phyloP scores from a whole-genome alignment of 2,329 filamentous ascomycete genomes.

The Beauveria asiatica region DNA sequence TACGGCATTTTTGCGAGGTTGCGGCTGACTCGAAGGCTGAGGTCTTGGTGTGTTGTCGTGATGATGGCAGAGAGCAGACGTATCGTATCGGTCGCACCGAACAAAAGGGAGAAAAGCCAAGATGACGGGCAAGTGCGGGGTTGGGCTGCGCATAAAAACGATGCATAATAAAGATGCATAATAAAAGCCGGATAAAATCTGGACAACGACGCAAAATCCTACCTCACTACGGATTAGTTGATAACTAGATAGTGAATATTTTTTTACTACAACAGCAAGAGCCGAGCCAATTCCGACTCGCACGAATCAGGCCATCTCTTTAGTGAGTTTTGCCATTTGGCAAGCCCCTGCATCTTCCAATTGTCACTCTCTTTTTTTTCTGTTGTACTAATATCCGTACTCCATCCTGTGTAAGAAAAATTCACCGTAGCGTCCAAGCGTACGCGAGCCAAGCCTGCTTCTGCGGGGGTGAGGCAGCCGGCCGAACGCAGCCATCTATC shows the following conservation, averaged over 20 bases:
- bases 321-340: not conserved
- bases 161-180: not conserved
- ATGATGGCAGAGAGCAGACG: not conserved
- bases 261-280: not conserved
- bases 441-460: not conserved
- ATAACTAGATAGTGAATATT: too few species aligned
- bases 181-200: not conserved
- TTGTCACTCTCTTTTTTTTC: not conserved
- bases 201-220: too few species aligned
- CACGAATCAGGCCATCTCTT: not conserved
- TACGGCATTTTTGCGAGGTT: not conserved
- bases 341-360: not conserved
- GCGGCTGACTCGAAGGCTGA: not conserved
- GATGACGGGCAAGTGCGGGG: not conserved
- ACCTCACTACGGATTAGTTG: too few species aligned
- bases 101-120: not conserved
- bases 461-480: not conserved
- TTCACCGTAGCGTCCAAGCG: not conserved
- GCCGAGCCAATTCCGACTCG: not conserved
- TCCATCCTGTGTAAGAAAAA: not conserved
- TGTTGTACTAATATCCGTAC: too few species aligned
- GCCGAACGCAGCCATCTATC: not conserved
- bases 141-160: not conserved
- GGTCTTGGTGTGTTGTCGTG: not conserved
- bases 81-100: too few species aligned